Base-by-base conservation (phyloP, 768 basidiomycete species). In the Chiua virens region DNA sequence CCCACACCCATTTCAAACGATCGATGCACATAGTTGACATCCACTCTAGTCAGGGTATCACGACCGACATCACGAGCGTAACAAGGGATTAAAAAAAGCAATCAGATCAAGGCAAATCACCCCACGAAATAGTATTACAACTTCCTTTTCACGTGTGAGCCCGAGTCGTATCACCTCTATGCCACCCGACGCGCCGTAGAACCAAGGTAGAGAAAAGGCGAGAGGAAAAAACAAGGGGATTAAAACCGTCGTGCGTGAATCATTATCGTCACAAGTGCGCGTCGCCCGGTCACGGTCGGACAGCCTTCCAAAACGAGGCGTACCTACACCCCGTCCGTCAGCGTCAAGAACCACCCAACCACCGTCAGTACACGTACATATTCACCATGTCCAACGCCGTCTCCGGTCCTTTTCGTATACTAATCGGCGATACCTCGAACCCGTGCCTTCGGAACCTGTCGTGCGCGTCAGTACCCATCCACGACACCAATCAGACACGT, bases 331-430 rank as follows among this genome's bases (percentile, higher is more conserved):
- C 27, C 23, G 1, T 8, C 25, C 28, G 38, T 52, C 43, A 50
- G 5, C 8, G 27, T 1, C 8, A 17, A 27, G 11, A 27, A 21
- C 38, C 43, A 5, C 15, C 2, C 3, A 47, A 23, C 14, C 7
- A 15, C 4, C 20, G 45, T 1, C 3, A 28, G 11, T 8, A 5
- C 8, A 65, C 80, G 47, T 58, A 83, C 86, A 88, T 87, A 61
- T 87, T 87, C 28, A 87, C 86, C 51, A 80, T 70, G 65, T 88
- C 86, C 45, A 89, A 75, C 4, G 83, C 79, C 6, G 56, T 64
- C 8, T 70, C 64, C 0, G 71, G 60, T 3, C 81, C 79, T 56
- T 76, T 69, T 47, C 87, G 71, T 50, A 83, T 72, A 18, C 75
- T 76, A 14, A 87, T 68, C 9, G 79, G 69, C 23, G 71, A 62